Evolutionary conservation across 2,329 filamentous ascomycete genomes (phyloP), one percentile per base, ranked within the genome.

Genomic region (Diaporthe australafricana): DNA sequence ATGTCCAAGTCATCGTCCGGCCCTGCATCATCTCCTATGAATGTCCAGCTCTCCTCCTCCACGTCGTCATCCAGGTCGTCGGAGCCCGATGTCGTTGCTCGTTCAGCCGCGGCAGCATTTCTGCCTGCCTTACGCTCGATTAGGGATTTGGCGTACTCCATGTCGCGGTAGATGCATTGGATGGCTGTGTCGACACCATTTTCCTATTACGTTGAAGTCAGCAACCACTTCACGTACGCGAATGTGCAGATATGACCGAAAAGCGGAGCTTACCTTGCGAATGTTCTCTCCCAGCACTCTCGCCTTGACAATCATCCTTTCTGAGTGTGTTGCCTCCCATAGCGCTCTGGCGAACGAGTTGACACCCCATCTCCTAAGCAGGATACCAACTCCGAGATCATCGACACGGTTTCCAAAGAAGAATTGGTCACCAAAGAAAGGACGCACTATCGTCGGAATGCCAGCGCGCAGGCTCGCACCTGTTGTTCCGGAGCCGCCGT

Each of bases 341-440:
- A 99, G 84, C 0, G 96, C 95, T 71, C 94, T 88, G 20, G 94
- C 93, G 77, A 99, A 96, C 47, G 92, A 89, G 75, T 90, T 93
- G n/a, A 94, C 92, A 27, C 96, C 97, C 85, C 98, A 90, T 81
- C 94, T 96, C 85, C 93, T 95, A 77, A 99, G 87, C 78, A 92
- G 94, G 25, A 98, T 91, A 0, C 96, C 96, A 2, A 98, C 96
- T 0, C 96, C 96, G 7, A 99, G 86, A 78, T 98, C 96, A 80
- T 98, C 95, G 1, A 98, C 93, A 5, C 96, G 89, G 38, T 88
- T 90, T 8, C 95, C 96, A 77, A 97, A 98, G 86, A 99, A 99
- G 86, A 93, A 98, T 80, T 99, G 96, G 77, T 99, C 96, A 6
- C 96, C 96, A 79, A 99, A 99, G 85, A 98, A 99, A 0, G 96